Percentiles rank a stretch among this genome's conserved stretches.
These are phyloP conservation scores for Camellia sinensis DNA, from an alignment of 148 eudicot genomes.

Conservation along the genomic window DNA sequence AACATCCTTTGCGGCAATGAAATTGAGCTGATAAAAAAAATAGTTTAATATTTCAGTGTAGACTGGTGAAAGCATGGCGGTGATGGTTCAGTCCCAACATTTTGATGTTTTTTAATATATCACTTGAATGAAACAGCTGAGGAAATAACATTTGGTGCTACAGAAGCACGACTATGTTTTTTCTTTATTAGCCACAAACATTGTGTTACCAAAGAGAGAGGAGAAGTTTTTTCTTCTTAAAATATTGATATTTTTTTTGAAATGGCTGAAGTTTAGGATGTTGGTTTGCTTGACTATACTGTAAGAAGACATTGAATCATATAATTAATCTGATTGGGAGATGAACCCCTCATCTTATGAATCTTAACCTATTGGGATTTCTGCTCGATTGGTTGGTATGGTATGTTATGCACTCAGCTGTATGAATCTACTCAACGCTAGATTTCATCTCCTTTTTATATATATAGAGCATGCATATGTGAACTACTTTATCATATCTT, in stretches of 20 bases:
- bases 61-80: background rate
- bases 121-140: background rate
- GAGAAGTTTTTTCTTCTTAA: background rate
- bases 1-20: slow-evolving; percentile 60
- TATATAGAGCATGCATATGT: too few species aligned
- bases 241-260: background rate
- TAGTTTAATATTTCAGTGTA: background rate
- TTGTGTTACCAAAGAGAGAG: background rate
- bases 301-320: too few species aligned
- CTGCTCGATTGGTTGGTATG: too few species aligned
- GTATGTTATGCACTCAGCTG: too few species aligned
- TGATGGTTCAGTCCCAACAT: background rate
- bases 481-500: too few species aligned
- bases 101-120: background rate
- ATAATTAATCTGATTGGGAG: too few species aligned
- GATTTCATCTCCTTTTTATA: too few species aligned
- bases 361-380: too few species aligned
- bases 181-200: background rate
- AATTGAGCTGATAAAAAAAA: slow-evolving; percentile 35
- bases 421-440: too few species aligned
- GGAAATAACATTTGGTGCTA: background rate
- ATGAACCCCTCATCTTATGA: too few species aligned
- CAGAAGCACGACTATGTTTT: background rate
- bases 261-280: too few species aligned
- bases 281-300: too few species aligned